Evolutionary conservation across 2,329 filamentous ascomycete species (phyloP).

Genomic region (Epichloe sylvatica): DNA sequence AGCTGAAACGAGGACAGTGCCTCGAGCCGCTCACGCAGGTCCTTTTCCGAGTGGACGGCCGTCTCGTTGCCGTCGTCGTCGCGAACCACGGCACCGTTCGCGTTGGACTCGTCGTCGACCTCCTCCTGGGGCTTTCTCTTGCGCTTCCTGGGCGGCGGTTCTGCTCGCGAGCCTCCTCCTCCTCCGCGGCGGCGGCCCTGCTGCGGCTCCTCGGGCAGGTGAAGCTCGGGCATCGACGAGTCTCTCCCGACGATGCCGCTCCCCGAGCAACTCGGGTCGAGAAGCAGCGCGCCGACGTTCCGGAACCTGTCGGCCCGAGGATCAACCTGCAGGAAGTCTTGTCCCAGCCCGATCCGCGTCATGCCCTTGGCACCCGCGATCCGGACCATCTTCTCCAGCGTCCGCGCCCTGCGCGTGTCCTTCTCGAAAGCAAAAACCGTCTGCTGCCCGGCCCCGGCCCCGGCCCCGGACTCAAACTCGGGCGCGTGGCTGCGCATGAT

Average conservation of each 20-base stretch:
- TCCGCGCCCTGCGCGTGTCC: slow-evolving; percentile 55
- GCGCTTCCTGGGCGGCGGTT: slow-evolving; percentile 13
- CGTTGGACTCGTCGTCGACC: slow-evolving; percentile 11
- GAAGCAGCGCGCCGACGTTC: slow-evolving; percentile 64
- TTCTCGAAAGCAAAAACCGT: slow-evolving; percentile 69
- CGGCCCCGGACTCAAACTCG: slow-evolving; percentile 17
- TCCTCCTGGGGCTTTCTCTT: slow-evolving; percentile 33
- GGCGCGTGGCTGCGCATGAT: slow-evolving; percentile 40
- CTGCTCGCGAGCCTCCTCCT: background rate
- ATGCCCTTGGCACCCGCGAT: slow-evolving; percentile 55
- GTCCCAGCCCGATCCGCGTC: slow-evolving; percentile 55
- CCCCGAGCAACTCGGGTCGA: slow-evolving; percentile 91
- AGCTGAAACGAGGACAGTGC: slow-evolving; percentile 74
- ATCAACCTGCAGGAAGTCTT: slow-evolving; percentile 71
- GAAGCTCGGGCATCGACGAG: slow-evolving; percentile 50
- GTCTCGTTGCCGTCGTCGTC: slow-evolving; percentile 47
- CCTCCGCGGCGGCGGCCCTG: background rate
- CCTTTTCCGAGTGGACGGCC: slow-evolving; percentile 36
- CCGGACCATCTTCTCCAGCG: slow-evolving; percentile 71
- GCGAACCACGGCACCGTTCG: slow-evolving; percentile 25
- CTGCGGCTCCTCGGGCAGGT: slow-evolving; percentile 34
- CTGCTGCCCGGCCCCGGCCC: slow-evolving; percentile 11
- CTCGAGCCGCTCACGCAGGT: slow-evolving; percentile 50
- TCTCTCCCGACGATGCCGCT: slow-evolving; percentile 89
- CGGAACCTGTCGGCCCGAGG: slow-evolving; percentile 47